These are phyloP conservation scores for Iris pallida DNA, from an alignment of 116 monocot species.

Conservation along the genomic window DNA sequence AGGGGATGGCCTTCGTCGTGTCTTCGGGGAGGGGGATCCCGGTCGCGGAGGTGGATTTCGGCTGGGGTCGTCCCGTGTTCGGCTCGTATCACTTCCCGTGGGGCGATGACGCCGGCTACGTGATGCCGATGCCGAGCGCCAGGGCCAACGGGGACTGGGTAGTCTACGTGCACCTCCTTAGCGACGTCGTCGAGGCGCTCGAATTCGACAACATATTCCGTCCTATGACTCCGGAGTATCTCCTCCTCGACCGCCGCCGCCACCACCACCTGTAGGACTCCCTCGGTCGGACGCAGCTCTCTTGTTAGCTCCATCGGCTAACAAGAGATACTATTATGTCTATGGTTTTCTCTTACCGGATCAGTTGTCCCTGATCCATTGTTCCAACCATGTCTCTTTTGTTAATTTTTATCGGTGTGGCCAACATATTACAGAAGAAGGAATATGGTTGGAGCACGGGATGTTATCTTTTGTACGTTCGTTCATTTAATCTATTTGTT, in stretches of 20 bases:
- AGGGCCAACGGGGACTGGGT: conserved; percentile 41
- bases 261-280: too few species aligned
- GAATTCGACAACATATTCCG: conserved; percentile 26
- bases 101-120: conserved; percentile 34
- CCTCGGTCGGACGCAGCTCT: too few species aligned
- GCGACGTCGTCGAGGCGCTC: conserved; percentile 18
- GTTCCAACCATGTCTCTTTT: too few species aligned
- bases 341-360: too few species aligned
- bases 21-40: conserved; percentile 48
- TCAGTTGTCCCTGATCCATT: too few species aligned
- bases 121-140: conserved; percentile 50
- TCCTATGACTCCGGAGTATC: conserved; percentile 17
- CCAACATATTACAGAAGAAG: too few species aligned
- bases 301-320: too few species aligned
- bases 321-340: too few species aligned
- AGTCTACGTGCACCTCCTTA: conserved; percentile 23
- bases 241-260: conserved; percentile 5
- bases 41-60: conserved; percentile 34
- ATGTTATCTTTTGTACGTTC: too few species aligned
- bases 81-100: conserved; percentile 56
- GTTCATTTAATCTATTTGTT: too few species aligned
- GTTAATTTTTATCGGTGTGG: too few species aligned
- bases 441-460: too few species aligned
- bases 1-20: conserved; percentile 29
- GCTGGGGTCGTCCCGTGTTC: conserved; percentile 32